phyloP scores from a whole-genome alignment of 495 filamentous ascomycete species.

The Letharia lupina region DNA sequence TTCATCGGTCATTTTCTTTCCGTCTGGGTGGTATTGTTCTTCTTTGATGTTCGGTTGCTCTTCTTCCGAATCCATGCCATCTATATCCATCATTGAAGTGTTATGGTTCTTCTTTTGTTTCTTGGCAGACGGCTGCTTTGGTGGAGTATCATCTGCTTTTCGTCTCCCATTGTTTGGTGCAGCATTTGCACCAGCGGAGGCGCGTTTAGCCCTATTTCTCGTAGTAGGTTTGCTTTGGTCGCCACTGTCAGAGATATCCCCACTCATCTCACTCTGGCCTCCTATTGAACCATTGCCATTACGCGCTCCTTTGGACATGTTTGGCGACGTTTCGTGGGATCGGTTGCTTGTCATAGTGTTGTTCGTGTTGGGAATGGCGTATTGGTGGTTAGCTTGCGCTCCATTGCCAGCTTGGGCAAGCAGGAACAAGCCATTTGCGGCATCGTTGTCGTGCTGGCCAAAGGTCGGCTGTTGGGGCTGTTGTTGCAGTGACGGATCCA shows the following conservation, averaged over 20 bases:
- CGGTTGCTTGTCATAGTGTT: conserved; percentile 28
- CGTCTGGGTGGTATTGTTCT: conserved; percentile 33
- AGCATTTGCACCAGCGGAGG: conserved; percentile 37
- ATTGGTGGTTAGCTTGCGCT: conserved; percentile 46
- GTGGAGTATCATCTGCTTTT: conserved; percentile 68
- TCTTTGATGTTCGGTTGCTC: conserved; percentile 48
- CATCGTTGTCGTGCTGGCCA: conserved; percentile 84
- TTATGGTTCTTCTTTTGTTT: conserved; percentile 54
- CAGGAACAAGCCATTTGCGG: conserved; percentile 90
- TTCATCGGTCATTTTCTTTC: conserved; percentile 96
- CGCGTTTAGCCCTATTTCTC: conserved; percentile 65
- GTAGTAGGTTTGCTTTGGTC: conserved; percentile 52
- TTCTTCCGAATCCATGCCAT: conserved; percentile 48
- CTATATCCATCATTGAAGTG: conserved; percentile 35
- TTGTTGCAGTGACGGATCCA: conserved; percentile 43
- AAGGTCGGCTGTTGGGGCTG: conserved; percentile 49
- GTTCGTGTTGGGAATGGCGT: conserved; percentile 44
- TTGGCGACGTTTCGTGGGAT: conserved; percentile 30
- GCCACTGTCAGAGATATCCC: conserved; percentile 62
- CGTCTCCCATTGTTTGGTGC: conserved; percentile 51
- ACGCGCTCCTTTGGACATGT: conserved; percentile 29
- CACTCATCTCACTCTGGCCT: conserved; percentile 57
- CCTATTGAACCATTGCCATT: conserved; percentile 32
- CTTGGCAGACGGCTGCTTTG: conserved; percentile 60
- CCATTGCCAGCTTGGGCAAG: conserved; percentile 66